These are phyloP conservation scores for Phlyctochytrium arcticum DNA, from an alignment of 192 early-diverging fungal species.

Conservation along the genomic window DNA sequence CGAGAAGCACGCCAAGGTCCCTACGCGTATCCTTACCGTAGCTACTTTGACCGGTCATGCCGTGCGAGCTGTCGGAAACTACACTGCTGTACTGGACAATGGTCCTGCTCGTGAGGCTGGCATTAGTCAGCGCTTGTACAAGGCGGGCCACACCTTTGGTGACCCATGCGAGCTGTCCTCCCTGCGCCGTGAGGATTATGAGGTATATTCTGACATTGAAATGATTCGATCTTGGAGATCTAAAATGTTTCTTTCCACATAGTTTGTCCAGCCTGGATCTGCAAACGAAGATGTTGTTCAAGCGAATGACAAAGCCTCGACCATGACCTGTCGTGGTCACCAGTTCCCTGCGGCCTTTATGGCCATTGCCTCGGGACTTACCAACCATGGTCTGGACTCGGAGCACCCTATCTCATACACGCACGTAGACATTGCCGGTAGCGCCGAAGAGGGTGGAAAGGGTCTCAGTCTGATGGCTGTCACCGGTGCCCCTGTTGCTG, in stretches of 20 bases:
- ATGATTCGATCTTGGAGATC: too few relatives aligned
- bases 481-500: conserved; percentile 73
- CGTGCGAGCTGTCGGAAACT: conserved; percentile 70
- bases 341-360: conserved; percentile 85
- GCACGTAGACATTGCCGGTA: conserved; percentile 82
- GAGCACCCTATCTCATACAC: conserved; percentile 69
- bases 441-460: conserved; percentile 61
- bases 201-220: conserved; percentile 22
- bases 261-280: conserved; percentile 55
- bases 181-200: conserved; percentile 75
- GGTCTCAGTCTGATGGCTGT: conserved; percentile 67
- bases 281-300: conserved; percentile 79
- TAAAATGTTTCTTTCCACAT: neutral
- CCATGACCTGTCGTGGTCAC: conserved; percentile 73
- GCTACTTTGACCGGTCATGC: conserved; percentile 84
- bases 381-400: conserved; percentile 60
- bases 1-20: conserved; percentile 30
- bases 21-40: conserved; percentile 66
- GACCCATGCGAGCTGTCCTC: conserved; percentile 81
- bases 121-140: conserved; percentile 57
- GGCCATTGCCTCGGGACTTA: conserved; percentile 70
- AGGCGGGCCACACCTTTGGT: conserved; percentile 64
- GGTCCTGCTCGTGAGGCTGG: conserved; percentile 63
- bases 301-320: conserved; percentile 70
- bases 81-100: conserved; percentile 73